Conservation (phyloP, 176 grass and related monocot species). For the Alopecurus myosuroides region DNA sequence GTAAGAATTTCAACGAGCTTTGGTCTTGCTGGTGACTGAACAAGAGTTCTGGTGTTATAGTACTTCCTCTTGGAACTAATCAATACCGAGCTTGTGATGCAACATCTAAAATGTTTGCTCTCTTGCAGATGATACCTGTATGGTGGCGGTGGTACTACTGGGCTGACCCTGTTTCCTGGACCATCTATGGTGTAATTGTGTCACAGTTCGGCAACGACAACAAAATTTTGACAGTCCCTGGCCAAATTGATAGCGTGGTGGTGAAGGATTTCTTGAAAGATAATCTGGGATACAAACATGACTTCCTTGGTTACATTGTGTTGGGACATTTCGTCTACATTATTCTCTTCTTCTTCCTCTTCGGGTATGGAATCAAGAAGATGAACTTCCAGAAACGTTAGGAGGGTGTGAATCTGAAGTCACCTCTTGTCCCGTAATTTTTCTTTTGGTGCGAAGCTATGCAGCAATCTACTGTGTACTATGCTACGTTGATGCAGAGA, state of each 20-base stretch:
- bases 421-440: neutral
- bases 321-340: no score
- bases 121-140: slow-evolving; percentile 42
- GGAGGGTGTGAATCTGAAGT: neutral
- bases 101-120: neutral
- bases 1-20: no score
- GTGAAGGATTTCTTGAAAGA: no score
- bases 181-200: slow-evolving; percentile 22
- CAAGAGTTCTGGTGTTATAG: no score
- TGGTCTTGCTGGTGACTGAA: no score
- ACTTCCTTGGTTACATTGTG: no score
- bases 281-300: no score
- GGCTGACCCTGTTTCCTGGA: neutral
- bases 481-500: neutral
- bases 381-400: slow-evolving; percentile 66
- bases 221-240: neutral
- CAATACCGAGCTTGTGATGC: neutral
- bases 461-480: neutral
- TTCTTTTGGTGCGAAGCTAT: neutral
- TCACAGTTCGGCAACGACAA: slow-evolving; percentile 46
- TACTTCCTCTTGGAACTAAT: no score
- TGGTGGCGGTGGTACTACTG: slow-evolving; percentile 75
- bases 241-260: neutral
- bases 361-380: no score
- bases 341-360: no score